phyloP scores from a whole-genome alignment of 192 early-diverging fungal species.

The Linnemannia schmuckeri region DNA sequence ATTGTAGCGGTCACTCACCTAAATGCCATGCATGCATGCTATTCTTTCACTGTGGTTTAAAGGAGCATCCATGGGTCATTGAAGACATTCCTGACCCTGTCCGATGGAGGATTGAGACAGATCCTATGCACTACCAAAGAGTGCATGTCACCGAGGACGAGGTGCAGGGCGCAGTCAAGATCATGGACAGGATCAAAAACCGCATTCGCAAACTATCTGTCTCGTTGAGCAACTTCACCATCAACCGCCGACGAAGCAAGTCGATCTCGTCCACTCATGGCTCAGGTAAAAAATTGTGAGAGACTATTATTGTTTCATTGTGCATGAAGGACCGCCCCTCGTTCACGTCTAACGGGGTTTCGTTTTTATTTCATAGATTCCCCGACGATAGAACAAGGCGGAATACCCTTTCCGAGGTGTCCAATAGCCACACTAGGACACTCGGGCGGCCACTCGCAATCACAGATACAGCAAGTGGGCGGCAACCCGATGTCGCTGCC shows the following conservation, averaged over 20 bases:
- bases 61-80: constrained; percentile 92
- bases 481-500: constrained; percentile 31
- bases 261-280: constrained; percentile 46
- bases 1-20: not conserved
- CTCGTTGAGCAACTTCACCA: constrained; percentile 55
- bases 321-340: not conserved
- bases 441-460: not conserved
- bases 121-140: constrained; percentile 76
- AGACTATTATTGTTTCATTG: not conserved
- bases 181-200: constrained; percentile 69
- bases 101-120: constrained; percentile 84
- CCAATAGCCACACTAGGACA: constrained; percentile 13
- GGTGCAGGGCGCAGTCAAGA: constrained; percentile 75
- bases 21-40: not conserved
- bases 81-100: constrained; percentile 73
- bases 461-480: constrained; percentile 2
- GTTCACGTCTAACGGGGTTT: not conserved
- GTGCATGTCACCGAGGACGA: constrained; percentile 88
- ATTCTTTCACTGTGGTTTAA: not conserved
- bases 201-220: constrained; percentile 61
- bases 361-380: constrained; percentile 15
- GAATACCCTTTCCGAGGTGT: constrained; percentile 40
- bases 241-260: constrained; percentile 48
- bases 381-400: constrained; percentile 31
- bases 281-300: constrained; percentile 27